Evolutionary conservation across 208 protist species (phyloP).

Genomic region (Trypanosoma vivax): DNA sequence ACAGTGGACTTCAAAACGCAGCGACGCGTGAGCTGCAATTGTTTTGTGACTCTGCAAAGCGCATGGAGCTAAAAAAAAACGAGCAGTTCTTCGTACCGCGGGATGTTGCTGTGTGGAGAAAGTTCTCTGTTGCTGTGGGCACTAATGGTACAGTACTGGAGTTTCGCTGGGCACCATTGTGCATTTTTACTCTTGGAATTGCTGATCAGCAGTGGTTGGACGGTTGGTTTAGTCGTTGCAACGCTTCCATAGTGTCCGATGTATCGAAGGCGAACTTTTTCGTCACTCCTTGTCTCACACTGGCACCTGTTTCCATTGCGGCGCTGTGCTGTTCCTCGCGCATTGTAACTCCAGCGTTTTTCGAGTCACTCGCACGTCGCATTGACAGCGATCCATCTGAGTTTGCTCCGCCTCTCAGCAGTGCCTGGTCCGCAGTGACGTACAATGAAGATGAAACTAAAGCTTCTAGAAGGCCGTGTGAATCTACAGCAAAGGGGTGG

Average conservation of each 20-base stretch:
- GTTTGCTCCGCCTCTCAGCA: neutral
- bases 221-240: slow-evolving; percentile 39
- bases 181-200: slow-evolving; percentile 39
- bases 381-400: slow-evolving; percentile 12
- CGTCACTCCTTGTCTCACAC: slow-evolving; percentile 30
- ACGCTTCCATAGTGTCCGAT: slow-evolving; percentile 22
- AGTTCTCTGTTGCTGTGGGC: slow-evolving; percentile 37
- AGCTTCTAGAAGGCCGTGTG: neutral
- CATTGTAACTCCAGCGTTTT: slow-evolving; percentile 61
- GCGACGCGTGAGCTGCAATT: neutral
- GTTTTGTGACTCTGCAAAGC: neutral
- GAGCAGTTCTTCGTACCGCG: slow-evolving; percentile 33
- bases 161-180: slow-evolving; percentile 42
- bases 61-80: slow-evolving; percentile 13
- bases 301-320: slow-evolving; percentile 45
- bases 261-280: slow-evolving; percentile 22
- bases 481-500: neutral
- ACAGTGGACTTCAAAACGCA: neutral
- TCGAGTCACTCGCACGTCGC: slow-evolving; percentile 31
- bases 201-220: slow-evolving; percentile 26
- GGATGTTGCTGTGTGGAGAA: slow-evolving; percentile 25
- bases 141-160: slow-evolving; percentile 44
- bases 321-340: slow-evolving; percentile 47
- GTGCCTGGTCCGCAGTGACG: neutral
- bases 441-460: neutral